Conservation (phyloP, 345 rosid genomes). For the Geranium rotundifolium region DNA sequence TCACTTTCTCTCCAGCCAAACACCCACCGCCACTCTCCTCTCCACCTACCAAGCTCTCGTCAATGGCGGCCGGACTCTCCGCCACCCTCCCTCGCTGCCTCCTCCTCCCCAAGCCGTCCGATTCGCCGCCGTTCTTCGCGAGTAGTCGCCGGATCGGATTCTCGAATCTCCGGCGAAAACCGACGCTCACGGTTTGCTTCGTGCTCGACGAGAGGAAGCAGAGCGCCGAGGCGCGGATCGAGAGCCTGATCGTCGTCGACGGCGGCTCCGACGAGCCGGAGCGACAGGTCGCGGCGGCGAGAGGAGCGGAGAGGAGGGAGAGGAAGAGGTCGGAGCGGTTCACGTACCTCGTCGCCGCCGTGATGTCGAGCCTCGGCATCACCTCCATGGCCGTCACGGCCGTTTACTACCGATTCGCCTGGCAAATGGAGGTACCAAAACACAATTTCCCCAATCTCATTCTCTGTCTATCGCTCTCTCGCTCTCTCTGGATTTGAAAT, state of each 20-base stretch:
- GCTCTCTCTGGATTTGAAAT: background rate
- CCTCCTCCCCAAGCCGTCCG: conserved; percentile 18
- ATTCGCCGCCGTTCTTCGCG: conserved; percentile 14
- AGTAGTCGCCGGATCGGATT: conserved; percentile 7
- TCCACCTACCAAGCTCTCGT: background rate
- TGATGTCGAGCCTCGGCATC: conserved; percentile 73
- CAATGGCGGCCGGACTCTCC: conserved; percentile 65
- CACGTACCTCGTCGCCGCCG: conserved; percentile 69
- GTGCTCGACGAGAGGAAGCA: conserved; percentile 48
- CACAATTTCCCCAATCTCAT: too few species aligned
- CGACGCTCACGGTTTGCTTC: conserved; percentile 40
- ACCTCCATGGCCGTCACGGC: conserved; percentile 74
- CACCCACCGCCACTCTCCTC: background rate
- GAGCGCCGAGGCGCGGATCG: conserved; percentile 20
- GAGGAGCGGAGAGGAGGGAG: conserved; percentile 36
- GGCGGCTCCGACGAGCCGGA: conserved; percentile 6
- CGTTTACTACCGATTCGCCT: conserved; percentile 71
- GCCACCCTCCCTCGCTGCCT: conserved; percentile 32
- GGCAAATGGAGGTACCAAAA: conserved; percentile 75
- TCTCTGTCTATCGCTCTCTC: too few species aligned
- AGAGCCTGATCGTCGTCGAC: conserved; percentile 9
- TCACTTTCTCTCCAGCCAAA: background rate
- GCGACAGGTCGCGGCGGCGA: conserved; percentile 22
- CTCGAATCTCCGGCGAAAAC: conserved; percentile 14
- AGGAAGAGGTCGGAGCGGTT: conserved; percentile 71